These are phyloP conservation scores for Brassica carinata DNA, from an alignment of 345 rosid species.

Conservation along the genomic window DNA sequence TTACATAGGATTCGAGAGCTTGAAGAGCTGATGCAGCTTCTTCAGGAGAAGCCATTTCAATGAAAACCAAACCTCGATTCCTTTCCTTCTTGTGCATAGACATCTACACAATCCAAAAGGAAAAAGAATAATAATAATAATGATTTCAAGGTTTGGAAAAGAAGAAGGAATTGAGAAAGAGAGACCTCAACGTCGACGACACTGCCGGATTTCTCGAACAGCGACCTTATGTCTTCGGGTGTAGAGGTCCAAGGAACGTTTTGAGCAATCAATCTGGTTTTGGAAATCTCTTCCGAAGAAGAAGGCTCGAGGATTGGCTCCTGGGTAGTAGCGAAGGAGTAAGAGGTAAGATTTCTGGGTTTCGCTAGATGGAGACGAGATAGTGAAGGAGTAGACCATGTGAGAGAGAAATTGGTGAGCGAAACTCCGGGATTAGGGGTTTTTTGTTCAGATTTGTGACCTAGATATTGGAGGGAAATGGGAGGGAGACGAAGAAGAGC, in stretches of 20 bases:
- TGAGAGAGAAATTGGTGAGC: not conserved
- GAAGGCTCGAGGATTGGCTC: constrained; percentile 40
- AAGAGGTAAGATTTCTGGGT: constrained; percentile 34
- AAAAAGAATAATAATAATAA: not conserved
- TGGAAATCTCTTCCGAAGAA: constrained; percentile 51
- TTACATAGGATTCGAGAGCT: constrained; percentile 56
- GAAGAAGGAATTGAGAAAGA: not conserved
- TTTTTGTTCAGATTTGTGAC: constrained; percentile 24
- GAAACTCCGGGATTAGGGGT: not conserved
- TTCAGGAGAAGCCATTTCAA: constrained; percentile 74
- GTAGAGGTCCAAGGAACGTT: constrained; percentile 80
- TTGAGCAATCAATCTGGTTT: constrained; percentile 64
- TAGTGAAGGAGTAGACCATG: constrained; percentile 27
- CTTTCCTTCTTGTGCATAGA: constrained; percentile 71
- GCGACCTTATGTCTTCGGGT: constrained; percentile 71
- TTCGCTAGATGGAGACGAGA: constrained; percentile 38
- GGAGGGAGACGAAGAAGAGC: constrained; percentile 57
- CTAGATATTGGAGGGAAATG: constrained; percentile 40
- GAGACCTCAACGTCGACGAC: constrained; percentile 77
- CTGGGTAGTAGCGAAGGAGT: constrained; percentile 51
- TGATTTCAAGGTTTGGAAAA: not conserved
- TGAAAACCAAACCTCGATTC: constrained; percentile 80
- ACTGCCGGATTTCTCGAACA: constrained; percentile 70
- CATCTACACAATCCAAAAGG: constrained; percentile 49
- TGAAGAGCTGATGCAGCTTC: constrained; percentile 66